Evolutionary conservation across 2,329 filamentous ascomycete genomes (phyloP).

Genomic region (Boeremia lycopersici): DNA sequence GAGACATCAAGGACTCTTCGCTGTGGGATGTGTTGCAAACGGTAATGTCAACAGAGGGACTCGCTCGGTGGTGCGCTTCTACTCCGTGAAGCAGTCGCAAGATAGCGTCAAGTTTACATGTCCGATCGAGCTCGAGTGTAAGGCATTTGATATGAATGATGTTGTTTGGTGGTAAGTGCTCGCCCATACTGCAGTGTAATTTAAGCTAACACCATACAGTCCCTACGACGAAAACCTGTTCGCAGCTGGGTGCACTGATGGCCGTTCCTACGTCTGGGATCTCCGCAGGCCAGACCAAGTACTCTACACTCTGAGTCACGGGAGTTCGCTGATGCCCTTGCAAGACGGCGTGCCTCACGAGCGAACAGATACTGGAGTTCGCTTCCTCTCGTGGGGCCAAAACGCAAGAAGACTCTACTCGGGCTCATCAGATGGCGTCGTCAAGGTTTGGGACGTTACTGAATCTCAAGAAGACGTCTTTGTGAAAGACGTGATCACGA

Average conservation of each 20-base stretch:
- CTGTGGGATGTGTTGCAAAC: conserved; percentile 57
- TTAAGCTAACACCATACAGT: conserved; percentile 29
- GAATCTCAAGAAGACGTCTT: conserved; percentile 57
- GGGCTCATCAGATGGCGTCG: conserved; percentile 64
- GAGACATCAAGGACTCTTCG: conserved; percentile 53
- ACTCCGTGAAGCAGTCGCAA: conserved; percentile 40
- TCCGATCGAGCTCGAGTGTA: conserved; percentile 59
- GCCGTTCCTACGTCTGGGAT: conserved; percentile 67
- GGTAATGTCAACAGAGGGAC: conserved; percentile 47
- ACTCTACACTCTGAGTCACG: conserved; percentile 59
- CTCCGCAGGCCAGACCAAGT: conserved; percentile 53
- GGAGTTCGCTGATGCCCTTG: conserved; percentile 56
- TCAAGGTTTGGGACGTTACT: conserved; percentile 66
- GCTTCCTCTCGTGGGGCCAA: conserved; percentile 63
- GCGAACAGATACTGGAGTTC: conserved; percentile 62
- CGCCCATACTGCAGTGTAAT: neutral
- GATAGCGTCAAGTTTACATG: conserved; percentile 32
- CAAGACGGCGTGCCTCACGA: conserved; percentile 53
- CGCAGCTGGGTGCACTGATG: conserved; percentile 65
- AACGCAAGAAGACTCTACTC: conserved; percentile 61
- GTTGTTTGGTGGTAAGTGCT: conserved; percentile 55
- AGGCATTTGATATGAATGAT: conserved; percentile 66
- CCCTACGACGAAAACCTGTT: conserved; percentile 58
- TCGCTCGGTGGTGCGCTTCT: conserved; percentile 60
- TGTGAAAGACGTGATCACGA: conserved; percentile 56